Conservation (phyloP, 345 rosid species). For the Gossypium rotundifolium region DNA sequence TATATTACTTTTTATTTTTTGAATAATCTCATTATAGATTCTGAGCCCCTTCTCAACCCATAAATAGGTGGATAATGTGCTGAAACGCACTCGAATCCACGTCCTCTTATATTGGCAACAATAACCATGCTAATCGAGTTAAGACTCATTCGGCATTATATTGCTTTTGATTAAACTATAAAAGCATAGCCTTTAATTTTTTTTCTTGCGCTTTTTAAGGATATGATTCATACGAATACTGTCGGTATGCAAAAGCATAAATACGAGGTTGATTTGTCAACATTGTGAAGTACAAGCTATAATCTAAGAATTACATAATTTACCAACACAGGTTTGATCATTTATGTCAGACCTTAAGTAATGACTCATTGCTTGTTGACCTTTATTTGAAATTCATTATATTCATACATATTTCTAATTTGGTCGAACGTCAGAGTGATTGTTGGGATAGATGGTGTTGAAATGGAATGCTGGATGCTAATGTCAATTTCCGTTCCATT, state of each 20-base stretch:
- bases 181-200: too few species aligned
- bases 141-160: too few species aligned
- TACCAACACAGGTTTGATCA: background rate
- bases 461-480: constrained; percentile 9
- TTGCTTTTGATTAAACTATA: too few species aligned
- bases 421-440: background rate
- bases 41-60: too few species aligned
- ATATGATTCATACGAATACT: background rate
- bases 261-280: background rate
- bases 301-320: background rate
- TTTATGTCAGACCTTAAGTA: background rate
- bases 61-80: too few species aligned
- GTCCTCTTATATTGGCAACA: too few species aligned
- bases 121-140: too few species aligned
- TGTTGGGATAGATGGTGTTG: background rate
- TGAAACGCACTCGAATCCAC: too few species aligned
- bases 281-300: background rate
- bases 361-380: background rate
- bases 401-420: background rate
- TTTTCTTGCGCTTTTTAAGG: background rate
- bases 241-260: background rate
- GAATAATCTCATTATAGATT: too few species aligned
- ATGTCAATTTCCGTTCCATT: constrained; percentile 11
- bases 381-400: background rate
- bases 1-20: too few species aligned